These are phyloP conservation scores for Pelargonium australe DNA, from an alignment of 441 rosid species.

Conservation along the genomic window DNA sequence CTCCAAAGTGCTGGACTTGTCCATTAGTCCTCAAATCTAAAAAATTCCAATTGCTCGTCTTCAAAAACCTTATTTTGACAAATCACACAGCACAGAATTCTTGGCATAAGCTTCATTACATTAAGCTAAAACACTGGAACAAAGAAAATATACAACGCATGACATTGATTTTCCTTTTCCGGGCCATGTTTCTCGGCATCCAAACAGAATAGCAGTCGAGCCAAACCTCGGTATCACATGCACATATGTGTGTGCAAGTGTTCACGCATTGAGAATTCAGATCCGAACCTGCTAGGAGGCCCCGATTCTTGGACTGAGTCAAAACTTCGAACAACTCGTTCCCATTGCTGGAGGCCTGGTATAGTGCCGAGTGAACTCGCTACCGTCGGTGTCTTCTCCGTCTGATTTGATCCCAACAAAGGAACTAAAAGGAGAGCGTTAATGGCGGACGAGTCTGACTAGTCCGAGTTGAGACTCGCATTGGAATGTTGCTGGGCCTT, in stretches of 20 bases:
- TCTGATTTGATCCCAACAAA: not conserved
- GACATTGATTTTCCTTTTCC: not conserved
- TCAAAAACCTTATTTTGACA: not conserved
- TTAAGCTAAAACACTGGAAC: not conserved
- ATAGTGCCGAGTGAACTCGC: not conserved
- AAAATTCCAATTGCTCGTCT: not conserved
- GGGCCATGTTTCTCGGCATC: not conserved
- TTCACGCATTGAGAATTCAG: constrained; percentile 6
- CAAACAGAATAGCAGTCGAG: not conserved
- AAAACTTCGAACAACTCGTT: not conserved
- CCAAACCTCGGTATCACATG: not conserved
- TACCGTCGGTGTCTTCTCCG: not conserved
- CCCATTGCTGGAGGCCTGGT: not conserved
- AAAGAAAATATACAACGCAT: not conserved
- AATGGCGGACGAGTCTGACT: constrained; percentile 7
- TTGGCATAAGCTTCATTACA: not conserved
- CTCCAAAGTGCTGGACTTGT: constrained; percentile 83
- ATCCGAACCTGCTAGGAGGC: not conserved
- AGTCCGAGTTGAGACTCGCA: not conserved
- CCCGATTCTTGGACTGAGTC: constrained; percentile 5
- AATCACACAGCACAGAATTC: not conserved
- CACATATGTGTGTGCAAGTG: not conserved
- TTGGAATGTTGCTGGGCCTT: not conserved
- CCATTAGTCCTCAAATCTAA: constrained; percentile 38
- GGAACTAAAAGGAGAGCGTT: not conserved